phyloP scores from a whole-genome alignment of 805 yeast genomes.

The Kodamaea leandrae region DNA sequence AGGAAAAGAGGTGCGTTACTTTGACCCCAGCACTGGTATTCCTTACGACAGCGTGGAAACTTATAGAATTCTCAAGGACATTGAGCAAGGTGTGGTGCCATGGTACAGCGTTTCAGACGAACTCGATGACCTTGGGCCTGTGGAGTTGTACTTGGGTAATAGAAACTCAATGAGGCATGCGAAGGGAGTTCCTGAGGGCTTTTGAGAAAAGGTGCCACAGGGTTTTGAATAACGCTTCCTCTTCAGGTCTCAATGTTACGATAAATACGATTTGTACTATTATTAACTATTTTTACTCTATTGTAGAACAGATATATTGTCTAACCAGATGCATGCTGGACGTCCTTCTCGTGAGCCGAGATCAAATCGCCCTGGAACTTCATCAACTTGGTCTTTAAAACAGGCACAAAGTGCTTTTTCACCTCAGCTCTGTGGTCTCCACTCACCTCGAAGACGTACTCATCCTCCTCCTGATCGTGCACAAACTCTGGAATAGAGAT shows the following conservation, averaged over 20 bases:
- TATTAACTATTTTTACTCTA: neutral
- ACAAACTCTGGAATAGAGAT: constrained; percentile 63
- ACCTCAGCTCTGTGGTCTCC: constrained; percentile 41
- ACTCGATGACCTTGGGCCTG: constrained; percentile 51
- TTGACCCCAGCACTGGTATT: constrained; percentile 84
- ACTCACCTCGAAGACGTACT: constrained; percentile 49
- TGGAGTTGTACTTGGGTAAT: constrained; percentile 40
- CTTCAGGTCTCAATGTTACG: no score
- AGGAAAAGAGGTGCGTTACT: constrained; percentile 76
- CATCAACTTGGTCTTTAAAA: constrained; percentile 45
- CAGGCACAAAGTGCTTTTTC: constrained; percentile 51
- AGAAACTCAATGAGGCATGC: constrained; percentile 67
- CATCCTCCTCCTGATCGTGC: constrained; percentile 74
- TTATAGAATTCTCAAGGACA: constrained; percentile 57
- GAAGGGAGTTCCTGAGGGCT: constrained; percentile 85
- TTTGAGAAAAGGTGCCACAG: constrained; percentile 35
- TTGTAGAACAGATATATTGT: neutral
- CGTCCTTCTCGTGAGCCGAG: constrained; percentile 56
- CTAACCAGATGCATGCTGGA: constrained; percentile 49
- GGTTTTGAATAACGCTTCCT: no score
- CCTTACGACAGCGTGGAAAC: constrained; percentile 84
- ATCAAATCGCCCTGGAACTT: constrained; percentile 64
- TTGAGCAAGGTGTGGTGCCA: constrained; percentile 47
- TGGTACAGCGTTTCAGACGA: constrained; percentile 53
- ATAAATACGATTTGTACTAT: no score